phyloP scores from a whole-genome alignment of 805 yeast genomes.

The Tetrapisispora fleetii region DNA sequence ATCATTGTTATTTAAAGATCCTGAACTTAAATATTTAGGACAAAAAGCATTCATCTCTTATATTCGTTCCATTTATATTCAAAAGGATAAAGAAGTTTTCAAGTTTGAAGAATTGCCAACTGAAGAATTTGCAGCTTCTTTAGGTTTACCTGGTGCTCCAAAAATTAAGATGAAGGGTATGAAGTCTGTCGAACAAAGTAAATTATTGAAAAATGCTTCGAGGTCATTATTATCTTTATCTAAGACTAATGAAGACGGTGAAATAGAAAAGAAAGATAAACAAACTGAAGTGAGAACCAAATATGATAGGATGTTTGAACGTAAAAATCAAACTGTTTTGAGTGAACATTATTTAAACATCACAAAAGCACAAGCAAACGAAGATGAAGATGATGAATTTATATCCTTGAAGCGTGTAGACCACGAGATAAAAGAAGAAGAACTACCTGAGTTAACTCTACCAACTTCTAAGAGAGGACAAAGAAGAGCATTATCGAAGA shows the following conservation, averaged over 20 bases:
- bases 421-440: conserved; percentile 58
- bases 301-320: conserved; percentile 90
- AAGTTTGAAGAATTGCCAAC: conserved; percentile 65
- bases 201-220: conserved; percentile 73
- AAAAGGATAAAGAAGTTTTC: conserved; percentile 80
- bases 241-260: conserved; percentile 58
- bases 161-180: conserved; percentile 63
- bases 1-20: conserved; percentile 81
- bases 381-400: conserved; percentile 58
- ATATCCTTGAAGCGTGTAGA: conserved; percentile 70
- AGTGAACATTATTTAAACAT: conserved; percentile 80
- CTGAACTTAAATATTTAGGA: conserved; percentile 84
- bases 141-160: conserved; percentile 96
- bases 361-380: conserved; percentile 40
- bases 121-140: conserved; percentile 75
- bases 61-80: conserved; percentile 73
- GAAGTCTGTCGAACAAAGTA: conserved; percentile 36
- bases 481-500: conserved; percentile 82
- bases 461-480: conserved; percentile 77
- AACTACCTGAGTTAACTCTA: conserved; percentile 47
- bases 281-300: conserved; percentile 56
- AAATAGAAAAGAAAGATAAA: conserved; percentile 29
- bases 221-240: conserved; percentile 54
- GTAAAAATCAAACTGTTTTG: conserved; percentile 84
- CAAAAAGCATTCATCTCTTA: conserved; percentile 95